These are phyloP conservation scores for Fusarium chaquense DNA, from an alignment of 2,329 filamentous ascomycete species.

Conservation along the genomic window DNA sequence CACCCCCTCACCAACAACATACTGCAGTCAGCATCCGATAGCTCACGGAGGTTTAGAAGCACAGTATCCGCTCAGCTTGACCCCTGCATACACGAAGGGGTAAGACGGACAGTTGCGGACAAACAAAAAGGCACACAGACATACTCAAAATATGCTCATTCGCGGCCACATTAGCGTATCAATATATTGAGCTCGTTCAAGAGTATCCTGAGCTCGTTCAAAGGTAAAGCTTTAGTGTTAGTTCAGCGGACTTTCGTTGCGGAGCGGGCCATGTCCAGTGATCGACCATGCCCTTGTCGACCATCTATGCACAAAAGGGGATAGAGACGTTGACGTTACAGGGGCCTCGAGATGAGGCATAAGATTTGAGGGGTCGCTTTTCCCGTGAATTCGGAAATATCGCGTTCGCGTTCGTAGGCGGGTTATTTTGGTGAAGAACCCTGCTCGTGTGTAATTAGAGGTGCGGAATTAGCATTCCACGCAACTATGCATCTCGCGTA, in stretches of 20 bases:
- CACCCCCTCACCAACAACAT: not conserved
- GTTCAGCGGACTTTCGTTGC: constrained; percentile 31
- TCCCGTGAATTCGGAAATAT: constrained; percentile 8
- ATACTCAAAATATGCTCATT: not conserved
- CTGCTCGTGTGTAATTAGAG: constrained; percentile 21
- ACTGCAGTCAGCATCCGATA: not conserved
- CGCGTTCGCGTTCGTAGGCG: constrained; percentile 30
- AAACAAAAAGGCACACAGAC: not conserved
- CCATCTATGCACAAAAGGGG: not conserved
- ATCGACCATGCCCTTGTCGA: constrained; percentile 18
- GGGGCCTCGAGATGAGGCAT: constrained; percentile 14
- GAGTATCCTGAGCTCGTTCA: not conserved
- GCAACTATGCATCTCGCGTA: not conserved
- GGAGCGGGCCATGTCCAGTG: constrained; percentile 12
- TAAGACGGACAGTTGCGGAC: not conserved
- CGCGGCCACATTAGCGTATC: not conserved
- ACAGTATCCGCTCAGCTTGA: constrained; percentile 9
- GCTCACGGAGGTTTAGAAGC: not conserved
- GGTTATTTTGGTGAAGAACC: constrained; percentile 7
- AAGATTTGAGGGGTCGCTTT: constrained; percentile 35
- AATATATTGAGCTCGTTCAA: constrained; percentile 8
- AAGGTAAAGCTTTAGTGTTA: not conserved
- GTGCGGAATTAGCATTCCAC: not conserved
- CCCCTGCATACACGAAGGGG: not conserved
- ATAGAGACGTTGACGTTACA: constrained; percentile 5